Conservation (phyloP, 352 stramenopile genomes). For the Phytophthora megakarya region DNA sequence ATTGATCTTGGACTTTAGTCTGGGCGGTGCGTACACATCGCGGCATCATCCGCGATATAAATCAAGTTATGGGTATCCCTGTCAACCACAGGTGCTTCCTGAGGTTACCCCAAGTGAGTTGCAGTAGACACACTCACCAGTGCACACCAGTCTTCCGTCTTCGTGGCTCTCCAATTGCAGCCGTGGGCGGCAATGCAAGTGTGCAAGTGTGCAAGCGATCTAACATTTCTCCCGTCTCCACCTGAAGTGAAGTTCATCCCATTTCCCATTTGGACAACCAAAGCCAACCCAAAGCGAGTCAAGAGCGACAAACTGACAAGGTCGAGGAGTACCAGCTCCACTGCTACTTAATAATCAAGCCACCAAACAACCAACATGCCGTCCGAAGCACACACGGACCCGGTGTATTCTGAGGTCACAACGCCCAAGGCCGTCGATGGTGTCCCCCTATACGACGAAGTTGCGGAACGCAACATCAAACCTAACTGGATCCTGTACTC, state of each 20-base stretch:
- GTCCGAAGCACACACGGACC: conserved; percentile 14
- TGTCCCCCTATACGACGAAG: conserved; percentile 10
- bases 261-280: conserved; percentile 17
- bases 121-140: conserved; percentile 2
- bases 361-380: conserved; percentile 2
- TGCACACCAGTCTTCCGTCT: too few relatives aligned
- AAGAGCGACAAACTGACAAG: too few relatives aligned
- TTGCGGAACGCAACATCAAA: conserved; percentile 13
- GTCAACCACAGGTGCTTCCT: conserved; percentile 2
- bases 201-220: too few relatives aligned
- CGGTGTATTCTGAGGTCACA: conserved; percentile 11
- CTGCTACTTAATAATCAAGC: neutral
- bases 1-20: too few relatives aligned
- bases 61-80: conserved; percentile 5
- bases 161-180: too few relatives aligned
- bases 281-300: neutral
- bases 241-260: too few relatives aligned
- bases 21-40: neutral
- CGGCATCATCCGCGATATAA: conserved; percentile 2
- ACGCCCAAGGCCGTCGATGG: conserved; percentile 16
- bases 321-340: neutral
- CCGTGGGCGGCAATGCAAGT: too few relatives aligned
- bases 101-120: conserved; percentile 1
- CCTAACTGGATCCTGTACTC: conserved; percentile 28
- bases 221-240: neutral